phyloP scores from a whole-genome alignment of 768 basidiomycete genomes.

The Gymnopilus junonius region DNA sequence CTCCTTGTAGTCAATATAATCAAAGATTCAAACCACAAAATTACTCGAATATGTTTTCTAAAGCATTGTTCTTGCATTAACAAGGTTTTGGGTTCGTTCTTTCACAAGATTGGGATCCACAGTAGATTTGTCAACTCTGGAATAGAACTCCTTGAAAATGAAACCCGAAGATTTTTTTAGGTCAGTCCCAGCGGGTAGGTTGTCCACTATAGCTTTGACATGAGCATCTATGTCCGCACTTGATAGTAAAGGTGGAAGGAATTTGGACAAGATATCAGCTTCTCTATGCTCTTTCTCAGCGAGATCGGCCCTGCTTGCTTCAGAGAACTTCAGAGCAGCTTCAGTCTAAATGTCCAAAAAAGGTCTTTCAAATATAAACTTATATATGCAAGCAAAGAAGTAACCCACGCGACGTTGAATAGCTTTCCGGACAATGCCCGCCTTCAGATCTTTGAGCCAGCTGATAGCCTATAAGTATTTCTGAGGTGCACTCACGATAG shows the following conservation, averaged over 20 bases:
- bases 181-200: slow-evolving; percentile 29
- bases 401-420: slow-evolving; percentile 57
- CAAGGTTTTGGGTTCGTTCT: slow-evolving; percentile 43
- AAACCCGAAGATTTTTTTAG: slow-evolving; percentile 45
- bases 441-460: slow-evolving; percentile 22
- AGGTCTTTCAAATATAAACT: not conserved
- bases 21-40: not conserved
- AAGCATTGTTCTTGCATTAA: slow-evolving; percentile 10
- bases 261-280: slow-evolving; percentile 54
- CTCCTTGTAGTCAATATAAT: not conserved
- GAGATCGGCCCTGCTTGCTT: slow-evolving; percentile 66
- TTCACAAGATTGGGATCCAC: slow-evolving; percentile 66
- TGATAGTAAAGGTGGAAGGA: slow-evolving; percentile 66
- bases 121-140: slow-evolving; percentile 57
- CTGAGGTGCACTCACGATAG: slow-evolving; percentile 39
- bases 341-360: slow-evolving; percentile 48
- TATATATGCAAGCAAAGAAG: not conserved
- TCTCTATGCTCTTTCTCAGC: slow-evolving; percentile 65
- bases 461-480: not conserved
- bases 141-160: slow-evolving; percentile 69
- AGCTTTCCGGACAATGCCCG: slow-evolving; percentile 60
- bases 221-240: slow-evolving; percentile 55
- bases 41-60: no score
- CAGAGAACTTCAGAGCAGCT: slow-evolving; percentile 56
- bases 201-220: slow-evolving; percentile 47